Percentiles rank a stretch among this genome's conserved stretches.
Conservation (phyloP, 2,329 filamentous ascomycete species). For the Lasiodiplodia gonubiensis region DNA sequence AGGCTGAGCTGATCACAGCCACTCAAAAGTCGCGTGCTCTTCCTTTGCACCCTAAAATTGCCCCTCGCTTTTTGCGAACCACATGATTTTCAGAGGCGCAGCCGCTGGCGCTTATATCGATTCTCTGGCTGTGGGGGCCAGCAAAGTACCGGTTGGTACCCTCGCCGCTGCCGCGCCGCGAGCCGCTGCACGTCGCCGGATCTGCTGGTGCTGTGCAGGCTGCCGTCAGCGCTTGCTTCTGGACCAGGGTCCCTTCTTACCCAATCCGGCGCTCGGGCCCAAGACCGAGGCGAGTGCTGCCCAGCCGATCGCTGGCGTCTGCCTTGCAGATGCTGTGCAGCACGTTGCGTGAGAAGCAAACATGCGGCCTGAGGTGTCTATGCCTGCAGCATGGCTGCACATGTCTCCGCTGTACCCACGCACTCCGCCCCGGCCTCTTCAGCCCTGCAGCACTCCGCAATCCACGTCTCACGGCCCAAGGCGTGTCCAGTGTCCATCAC, state of each 20-base stretch:
- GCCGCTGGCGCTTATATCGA: constrained; percentile 1
- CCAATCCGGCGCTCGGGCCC: not conserved
- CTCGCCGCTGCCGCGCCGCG: not conserved
- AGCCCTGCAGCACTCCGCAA: constrained; percentile 25
- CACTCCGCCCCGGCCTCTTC: not conserved
- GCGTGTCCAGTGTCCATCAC: not conserved
- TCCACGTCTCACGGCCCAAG: constrained; percentile 14
- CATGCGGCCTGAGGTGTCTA: not conserved
- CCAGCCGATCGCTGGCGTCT: not conserved
- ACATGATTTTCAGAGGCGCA: constrained; percentile 20
- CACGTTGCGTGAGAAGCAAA: constrained; percentile 3
- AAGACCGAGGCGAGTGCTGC: constrained; percentile 13
- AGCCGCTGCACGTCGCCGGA: constrained; percentile 5
- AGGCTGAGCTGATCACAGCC: constrained; percentile 20
- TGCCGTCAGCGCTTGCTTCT: constrained; percentile 5
- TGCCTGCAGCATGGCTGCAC: not conserved
- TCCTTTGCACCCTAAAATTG: not conserved
- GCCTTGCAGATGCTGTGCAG: constrained; percentile 5
- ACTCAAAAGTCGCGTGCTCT: constrained; percentile 12
- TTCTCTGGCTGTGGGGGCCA: not conserved
- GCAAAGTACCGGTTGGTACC: constrained; percentile 1
- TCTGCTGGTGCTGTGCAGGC: constrained; percentile 8
- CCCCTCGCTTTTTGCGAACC: constrained; percentile 1
- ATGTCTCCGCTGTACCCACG: not conserved
- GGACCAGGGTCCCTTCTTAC: constrained; percentile 7